These are phyloP conservation scores for Fusarium sp. DNA, from an alignment of 2,329 filamentous ascomycete species.

Conservation along the genomic window DNA sequence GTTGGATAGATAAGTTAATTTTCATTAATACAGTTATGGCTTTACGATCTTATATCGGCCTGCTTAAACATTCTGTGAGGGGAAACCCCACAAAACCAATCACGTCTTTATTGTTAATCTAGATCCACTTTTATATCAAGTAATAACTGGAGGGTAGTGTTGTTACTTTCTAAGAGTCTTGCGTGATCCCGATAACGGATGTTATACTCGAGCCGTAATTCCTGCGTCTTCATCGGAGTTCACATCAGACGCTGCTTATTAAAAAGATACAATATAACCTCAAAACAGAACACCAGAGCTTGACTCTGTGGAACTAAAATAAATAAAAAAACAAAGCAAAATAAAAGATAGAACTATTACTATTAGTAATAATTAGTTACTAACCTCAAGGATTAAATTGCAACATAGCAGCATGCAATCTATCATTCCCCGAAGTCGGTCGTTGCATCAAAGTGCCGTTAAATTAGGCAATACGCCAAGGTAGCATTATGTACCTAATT, in stretches of 20 bases:
- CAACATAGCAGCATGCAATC: not conserved
- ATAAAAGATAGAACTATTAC: not conserved
- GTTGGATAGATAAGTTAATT: not conserved
- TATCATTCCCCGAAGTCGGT: not conserved
- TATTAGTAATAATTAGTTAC: not conserved
- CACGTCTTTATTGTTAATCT: not conserved
- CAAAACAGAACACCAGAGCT: too few species aligned
- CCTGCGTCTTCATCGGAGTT: not conserved
- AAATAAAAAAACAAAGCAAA: not conserved
- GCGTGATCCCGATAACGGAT: constrained; percentile 18
- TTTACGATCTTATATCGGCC: not conserved
- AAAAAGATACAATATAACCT: too few species aligned
- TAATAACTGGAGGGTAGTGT: not conserved
- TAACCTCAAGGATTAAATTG: not conserved
- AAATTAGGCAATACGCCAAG: constrained; percentile 17
- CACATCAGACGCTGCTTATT: not conserved
- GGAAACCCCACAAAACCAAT: not conserved
- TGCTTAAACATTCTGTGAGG: not conserved
- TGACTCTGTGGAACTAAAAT: too few species aligned
- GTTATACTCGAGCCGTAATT: not conserved
- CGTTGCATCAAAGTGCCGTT: not conserved
- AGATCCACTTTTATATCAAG: not conserved
- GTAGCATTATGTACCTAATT: not conserved
- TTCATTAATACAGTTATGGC: not conserved
- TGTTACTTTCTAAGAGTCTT: not conserved